These are phyloP conservation scores for Forsythia suspensa DNA, from an alignment of 257 asterid genomes.

Conservation along the genomic window DNA sequence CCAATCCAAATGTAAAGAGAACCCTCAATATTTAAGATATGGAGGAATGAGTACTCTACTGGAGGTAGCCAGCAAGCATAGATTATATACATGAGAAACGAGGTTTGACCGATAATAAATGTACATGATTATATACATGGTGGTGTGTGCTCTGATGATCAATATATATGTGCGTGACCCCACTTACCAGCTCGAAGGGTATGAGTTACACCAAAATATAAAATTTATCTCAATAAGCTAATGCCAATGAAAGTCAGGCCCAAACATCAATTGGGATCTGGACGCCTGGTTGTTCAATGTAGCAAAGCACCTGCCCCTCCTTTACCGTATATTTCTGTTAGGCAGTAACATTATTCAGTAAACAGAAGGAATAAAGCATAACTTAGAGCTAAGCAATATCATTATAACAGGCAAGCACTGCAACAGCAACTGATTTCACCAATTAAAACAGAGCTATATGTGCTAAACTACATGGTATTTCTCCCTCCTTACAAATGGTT, in stretches of 20 bases:
- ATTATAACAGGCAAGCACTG: not conserved
- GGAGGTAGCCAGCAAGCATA: not conserved
- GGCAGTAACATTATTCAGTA: constrained; percentile 17
- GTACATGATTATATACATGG: not conserved
- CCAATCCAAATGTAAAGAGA: not conserved
- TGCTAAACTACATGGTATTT: not conserved
- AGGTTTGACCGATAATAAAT: not conserved
- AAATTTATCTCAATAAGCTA: not conserved
- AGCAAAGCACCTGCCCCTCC: constrained; percentile 72
- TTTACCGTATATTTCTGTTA: constrained; percentile 77
- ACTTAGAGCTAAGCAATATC: not conserved
- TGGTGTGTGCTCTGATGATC: not conserved
- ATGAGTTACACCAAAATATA: not conserved
- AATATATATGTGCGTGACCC: not conserved
- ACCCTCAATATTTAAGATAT: not conserved
- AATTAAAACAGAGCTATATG: not conserved
- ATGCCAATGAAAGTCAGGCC: not conserved
- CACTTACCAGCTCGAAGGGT: not conserved
- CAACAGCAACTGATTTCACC: not conserved
- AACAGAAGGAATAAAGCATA: constrained; percentile 10
- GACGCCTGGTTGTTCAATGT: too few relatives aligned
- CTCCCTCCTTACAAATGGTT: not conserved
- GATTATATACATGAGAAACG: not conserved
- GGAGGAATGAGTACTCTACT: not conserved
- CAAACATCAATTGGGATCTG: too few relatives aligned